phyloP scores from a whole-genome alignment of 139 green algal species.

The Medakamo hakoo region DNA sequence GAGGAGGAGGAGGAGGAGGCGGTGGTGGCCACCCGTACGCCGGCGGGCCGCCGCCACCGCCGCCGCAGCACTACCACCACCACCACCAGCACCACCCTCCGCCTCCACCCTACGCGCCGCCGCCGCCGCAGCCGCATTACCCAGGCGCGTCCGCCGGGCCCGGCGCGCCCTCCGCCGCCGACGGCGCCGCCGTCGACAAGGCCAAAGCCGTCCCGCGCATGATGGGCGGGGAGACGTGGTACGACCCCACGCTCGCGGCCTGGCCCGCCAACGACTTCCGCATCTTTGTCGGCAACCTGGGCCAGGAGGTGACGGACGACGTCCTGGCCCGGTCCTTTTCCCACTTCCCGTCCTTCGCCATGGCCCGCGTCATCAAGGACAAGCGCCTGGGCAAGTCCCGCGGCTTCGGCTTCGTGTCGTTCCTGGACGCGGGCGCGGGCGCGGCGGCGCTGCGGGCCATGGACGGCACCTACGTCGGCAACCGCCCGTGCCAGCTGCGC shows the following conservation, averaged over 20 bases:
- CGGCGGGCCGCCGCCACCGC: neutral
- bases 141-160: neutral
- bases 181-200: neutral
- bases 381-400: constrained; percentile 60
- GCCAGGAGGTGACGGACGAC: constrained; percentile 79
- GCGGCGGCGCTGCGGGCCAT: constrained; percentile 64
- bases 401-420: constrained; percentile 88
- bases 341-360: constrained; percentile 74
- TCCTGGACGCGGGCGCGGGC: constrained; percentile 63
- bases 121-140: neutral
- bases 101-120: neutral
- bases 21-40: too few species aligned
- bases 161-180: too few species aligned
- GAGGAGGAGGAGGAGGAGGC: too few species aligned
- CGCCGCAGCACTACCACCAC: neutral
- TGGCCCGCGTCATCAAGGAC: constrained; percentile 71
- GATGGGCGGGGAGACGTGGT: constrained; percentile 48
- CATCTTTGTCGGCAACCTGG: constrained; percentile 95
- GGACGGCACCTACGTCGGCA: constrained; percentile 81
- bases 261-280: constrained; percentile 88
- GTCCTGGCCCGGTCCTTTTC: constrained; percentile 64
- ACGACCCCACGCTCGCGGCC: constrained; percentile 58
- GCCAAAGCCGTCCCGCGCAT: constrained; percentile 19
- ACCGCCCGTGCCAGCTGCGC: constrained; percentile 69
- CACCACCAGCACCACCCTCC: neutral